Percentiles rank a stretch among this genome's conserved stretches.
Evolutionary conservation across 352 stramenopile species (phyloP).

Genomic region (Globisporangium perplexum): DNA sequence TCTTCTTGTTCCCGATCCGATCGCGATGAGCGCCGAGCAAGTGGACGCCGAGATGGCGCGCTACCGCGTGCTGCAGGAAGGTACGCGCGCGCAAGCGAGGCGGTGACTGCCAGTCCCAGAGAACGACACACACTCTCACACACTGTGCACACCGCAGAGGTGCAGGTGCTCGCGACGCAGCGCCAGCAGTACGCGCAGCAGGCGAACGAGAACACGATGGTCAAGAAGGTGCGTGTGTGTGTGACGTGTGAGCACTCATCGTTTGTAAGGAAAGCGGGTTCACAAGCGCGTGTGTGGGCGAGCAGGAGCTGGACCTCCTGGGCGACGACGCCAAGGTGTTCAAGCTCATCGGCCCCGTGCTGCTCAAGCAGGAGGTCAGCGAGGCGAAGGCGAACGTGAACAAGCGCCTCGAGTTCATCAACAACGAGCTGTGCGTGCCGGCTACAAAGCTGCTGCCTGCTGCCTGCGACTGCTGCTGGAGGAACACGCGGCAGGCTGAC

Average conservation of each 20-base stretch:
- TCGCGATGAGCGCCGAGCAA: slow-evolving; percentile 36
- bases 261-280: not conserved
- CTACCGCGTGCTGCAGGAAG: slow-evolving; percentile 91
- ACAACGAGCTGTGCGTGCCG: slow-evolving; percentile 83
- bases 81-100: slow-evolving; percentile 20
- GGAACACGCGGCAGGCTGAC: not conserved
- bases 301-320: slow-evolving; percentile 79
- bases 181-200: slow-evolving; percentile 91
- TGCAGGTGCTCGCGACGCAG: slow-evolving; percentile 79
- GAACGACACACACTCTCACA: not conserved
- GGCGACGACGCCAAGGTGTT: slow-evolving; percentile 88
- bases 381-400: slow-evolving; percentile 94
- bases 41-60: slow-evolving; percentile 86
- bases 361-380: slow-evolving; percentile 93
- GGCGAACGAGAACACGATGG: slow-evolving; percentile 96
- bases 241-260: not conserved
- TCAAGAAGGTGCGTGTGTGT: slow-evolving; percentile 64
- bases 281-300: not conserved
- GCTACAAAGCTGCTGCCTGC: not conserved
- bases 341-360: slow-evolving; percentile 93
- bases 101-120: not conserved
- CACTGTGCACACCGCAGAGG: no score
- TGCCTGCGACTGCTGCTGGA: no score
- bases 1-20: not conserved
- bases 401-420: slow-evolving; percentile 96